These are phyloP conservation scores for Yarrowia galli DNA, from an alignment of 1,139 yeast genomes.

Conservation along the genomic window DNA sequence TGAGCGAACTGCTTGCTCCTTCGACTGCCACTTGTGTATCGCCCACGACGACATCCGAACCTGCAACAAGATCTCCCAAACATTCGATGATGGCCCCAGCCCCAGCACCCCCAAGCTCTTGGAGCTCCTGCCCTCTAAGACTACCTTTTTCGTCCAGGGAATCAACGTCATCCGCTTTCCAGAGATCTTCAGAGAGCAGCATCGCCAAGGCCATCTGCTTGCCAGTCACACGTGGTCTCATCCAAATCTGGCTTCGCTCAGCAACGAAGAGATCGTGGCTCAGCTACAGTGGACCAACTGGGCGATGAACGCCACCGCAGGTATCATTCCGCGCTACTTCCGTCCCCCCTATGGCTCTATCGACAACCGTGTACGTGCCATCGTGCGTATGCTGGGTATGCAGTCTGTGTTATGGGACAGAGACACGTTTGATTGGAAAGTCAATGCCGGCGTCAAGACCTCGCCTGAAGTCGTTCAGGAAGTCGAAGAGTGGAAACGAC, in stretches of 20 bases:
- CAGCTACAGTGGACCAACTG: slow-evolving; percentile 95
- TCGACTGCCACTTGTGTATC: slow-evolving; percentile 84
- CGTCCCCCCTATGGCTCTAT: slow-evolving; percentile 97
- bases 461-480: slow-evolving; percentile 63
- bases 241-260: slow-evolving; percentile 75
- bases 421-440: slow-evolving; percentile 91
- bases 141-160: slow-evolving; percentile 89
- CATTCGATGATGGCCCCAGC: slow-evolving; percentile 96
- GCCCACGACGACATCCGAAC: slow-evolving; percentile 79
- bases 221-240: slow-evolving; percentile 97
- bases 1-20: slow-evolving; percentile 68
- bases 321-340: slow-evolving; percentile 90
- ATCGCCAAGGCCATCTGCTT: slow-evolving; percentile 72
- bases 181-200: slow-evolving; percentile 66
- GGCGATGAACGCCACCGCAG: slow-evolving; percentile 97
- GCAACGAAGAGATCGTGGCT: slow-evolving; percentile 82
- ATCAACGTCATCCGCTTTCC: slow-evolving; percentile 79
- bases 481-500: slow-evolving; percentile 58
- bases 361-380: slow-evolving; percentile 82
- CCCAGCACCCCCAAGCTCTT: slow-evolving; percentile 69
- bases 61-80: slow-evolving; percentile 75
- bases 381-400: slow-evolving; percentile 84
- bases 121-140: slow-evolving; percentile 58
- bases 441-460: slow-evolving; percentile 55
- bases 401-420: slow-evolving; percentile 90